A percentile compares a stretch with the other conserved stretches of the same genome.
phyloP scores from a whole-genome alignment of 1,284 basidiomycete species.

The Dichomitus squalens region DNA sequence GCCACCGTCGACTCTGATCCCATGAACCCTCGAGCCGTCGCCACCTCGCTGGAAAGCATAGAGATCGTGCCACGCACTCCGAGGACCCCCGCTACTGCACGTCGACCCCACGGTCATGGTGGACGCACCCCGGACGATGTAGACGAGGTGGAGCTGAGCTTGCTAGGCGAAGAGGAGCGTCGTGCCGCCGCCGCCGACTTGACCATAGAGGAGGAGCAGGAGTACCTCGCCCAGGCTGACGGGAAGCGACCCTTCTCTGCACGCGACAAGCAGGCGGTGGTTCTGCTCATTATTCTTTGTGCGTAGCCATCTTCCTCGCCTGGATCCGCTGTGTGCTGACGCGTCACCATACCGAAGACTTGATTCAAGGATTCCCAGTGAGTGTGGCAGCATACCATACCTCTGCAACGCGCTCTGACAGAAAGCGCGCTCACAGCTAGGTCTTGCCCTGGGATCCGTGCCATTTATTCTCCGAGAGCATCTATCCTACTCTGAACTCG shows the following conservation, averaged over 20 bases:
- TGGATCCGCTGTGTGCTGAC: constrained; percentile 2
- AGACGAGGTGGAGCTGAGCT: constrained; percentile 65
- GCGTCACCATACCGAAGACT: constrained; percentile 48
- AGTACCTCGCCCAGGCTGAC: constrained; percentile 25
- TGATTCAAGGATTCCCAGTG: constrained; percentile 96
- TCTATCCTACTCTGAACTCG: constrained; percentile 95
- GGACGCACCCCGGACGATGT: constrained; percentile 24
- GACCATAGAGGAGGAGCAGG: constrained; percentile 30
- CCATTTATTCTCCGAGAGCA: constrained; percentile 96
- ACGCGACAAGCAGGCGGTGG: constrained; percentile 86
- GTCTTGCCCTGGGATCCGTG: constrained; percentile 68
- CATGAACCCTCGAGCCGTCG: constrained; percentile 22
- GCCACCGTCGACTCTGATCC: constrained; percentile 7
- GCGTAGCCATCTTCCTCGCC: constrained; percentile 38
- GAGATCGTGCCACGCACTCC: constrained; percentile 67
- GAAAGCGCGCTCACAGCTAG: not conserved
- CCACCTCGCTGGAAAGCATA: constrained; percentile 64
- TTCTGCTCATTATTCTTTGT: constrained; percentile 89
- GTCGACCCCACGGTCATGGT: constrained; percentile 39
- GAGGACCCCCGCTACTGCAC: constrained; percentile 41
- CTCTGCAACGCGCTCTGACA: not conserved
- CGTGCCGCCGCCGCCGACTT: constrained; percentile 47
- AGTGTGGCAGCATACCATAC: constrained; percentile 41
- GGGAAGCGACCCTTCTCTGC: constrained; percentile 58
- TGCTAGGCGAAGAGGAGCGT: constrained; percentile 63